phyloP scores from a whole-genome alignment of 495 filamentous ascomycete genomes.

The Aspergillus affinis region DNA sequence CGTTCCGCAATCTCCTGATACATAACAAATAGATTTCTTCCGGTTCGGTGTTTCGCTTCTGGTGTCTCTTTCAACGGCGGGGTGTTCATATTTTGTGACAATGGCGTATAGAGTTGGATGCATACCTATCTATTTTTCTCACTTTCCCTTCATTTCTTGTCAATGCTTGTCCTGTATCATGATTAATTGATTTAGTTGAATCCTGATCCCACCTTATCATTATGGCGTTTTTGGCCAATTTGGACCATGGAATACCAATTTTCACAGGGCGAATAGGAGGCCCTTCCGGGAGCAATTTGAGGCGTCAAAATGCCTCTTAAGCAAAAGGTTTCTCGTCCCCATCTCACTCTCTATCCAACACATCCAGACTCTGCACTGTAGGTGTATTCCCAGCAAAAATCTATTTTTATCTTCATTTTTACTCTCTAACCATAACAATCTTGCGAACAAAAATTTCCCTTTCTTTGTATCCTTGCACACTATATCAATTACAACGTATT shows the following conservation, averaged over 20 bases:
- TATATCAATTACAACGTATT: no score
- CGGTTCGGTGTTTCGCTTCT: constrained; percentile 14
- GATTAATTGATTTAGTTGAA: neutral
- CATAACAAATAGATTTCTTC: constrained; percentile 73
- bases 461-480: no score
- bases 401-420: no score
- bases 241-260: neutral
- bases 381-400: no score
- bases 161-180: constrained; percentile 26
- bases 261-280: neutral
- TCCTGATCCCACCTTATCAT: neutral
- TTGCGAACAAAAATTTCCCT: no score
- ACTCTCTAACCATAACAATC: no score
- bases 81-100: constrained; percentile 4
- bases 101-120: constrained; percentile 35
- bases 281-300: neutral
- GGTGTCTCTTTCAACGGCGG: constrained; percentile 1
- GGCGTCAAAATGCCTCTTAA: neutral
- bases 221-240: no score
- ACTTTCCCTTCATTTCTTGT: constrained; percentile 14
- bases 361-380: no score
- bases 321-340: no score
- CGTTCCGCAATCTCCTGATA: constrained; percentile 71
- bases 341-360: no score
- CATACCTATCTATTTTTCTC: constrained; percentile 1